phyloP scores from a whole-genome alignment of 1,284 basidiomycete genomes.

The Melampsora larici-populina region DNA sequence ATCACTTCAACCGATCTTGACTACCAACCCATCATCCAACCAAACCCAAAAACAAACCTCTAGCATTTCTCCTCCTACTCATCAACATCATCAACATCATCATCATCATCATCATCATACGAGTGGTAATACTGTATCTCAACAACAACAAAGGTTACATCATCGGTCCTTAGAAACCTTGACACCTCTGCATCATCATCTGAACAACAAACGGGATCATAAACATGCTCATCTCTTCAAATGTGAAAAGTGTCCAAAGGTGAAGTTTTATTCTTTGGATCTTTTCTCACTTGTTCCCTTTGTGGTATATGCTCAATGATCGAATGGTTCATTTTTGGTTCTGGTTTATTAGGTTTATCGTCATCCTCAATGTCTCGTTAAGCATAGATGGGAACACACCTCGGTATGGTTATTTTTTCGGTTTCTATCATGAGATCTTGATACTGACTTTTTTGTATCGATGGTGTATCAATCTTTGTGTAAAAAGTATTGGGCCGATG shows the following conservation, averaged over 20 bases:
- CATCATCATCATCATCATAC: not conserved
- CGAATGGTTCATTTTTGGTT: not conserved
- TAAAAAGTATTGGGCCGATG: slow-evolving; percentile 81
- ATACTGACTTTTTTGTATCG: slow-evolving; percentile 16
- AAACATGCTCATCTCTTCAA: slow-evolving; percentile 22
- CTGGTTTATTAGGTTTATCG: slow-evolving; percentile 20
- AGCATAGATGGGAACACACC: slow-evolving; percentile 69
- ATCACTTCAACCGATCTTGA: not conserved
- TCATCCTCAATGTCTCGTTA: slow-evolving; percentile 36
- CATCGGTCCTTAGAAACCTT: not conserved
- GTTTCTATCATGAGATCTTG: too few species aligned
- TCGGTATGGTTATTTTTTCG: slow-evolving; percentile 57
- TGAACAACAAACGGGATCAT: slow-evolving; percentile 3
- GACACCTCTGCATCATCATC: not conserved
- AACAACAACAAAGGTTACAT: not conserved
- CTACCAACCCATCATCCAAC: not conserved
- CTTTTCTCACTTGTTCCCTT: not conserved
- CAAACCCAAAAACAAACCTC: not conserved
- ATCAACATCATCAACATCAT: too few species aligned
- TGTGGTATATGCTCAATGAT: not conserved
- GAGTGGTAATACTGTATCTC: not conserved
- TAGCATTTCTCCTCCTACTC: not conserved
- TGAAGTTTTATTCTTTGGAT: not conserved
- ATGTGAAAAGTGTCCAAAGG: slow-evolving; percentile 40
- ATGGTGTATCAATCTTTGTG: not conserved